phyloP scores from a whole-genome alignment of 2,329 filamentous ascomycete genomes.

The Aspergillus sp. region DNA sequence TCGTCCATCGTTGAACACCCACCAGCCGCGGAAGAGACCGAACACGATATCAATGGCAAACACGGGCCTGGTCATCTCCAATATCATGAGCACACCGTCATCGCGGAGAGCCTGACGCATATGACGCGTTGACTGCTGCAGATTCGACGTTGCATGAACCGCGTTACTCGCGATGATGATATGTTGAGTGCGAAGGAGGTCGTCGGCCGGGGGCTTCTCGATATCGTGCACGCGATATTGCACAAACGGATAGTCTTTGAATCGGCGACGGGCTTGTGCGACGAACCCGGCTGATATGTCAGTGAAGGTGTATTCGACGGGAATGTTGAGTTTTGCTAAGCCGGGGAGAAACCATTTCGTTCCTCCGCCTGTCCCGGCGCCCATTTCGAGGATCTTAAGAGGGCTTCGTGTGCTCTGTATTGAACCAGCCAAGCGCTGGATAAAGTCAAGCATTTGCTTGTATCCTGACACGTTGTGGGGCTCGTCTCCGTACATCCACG shows the following conservation, averaged over 20 bases:
- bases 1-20: slow-evolving; percentile 40
- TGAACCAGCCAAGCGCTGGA: slow-evolving; percentile 18
- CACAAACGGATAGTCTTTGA: slow-evolving; percentile 28
- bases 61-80: slow-evolving; percentile 32
- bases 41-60: slow-evolving; percentile 35
- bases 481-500: slow-evolving; percentile 37
- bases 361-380: slow-evolving; percentile 41
- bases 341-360: slow-evolving; percentile 30
- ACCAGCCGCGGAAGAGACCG: slow-evolving; percentile 40
- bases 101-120: slow-evolving; percentile 27
- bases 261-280: slow-evolving; percentile 30
- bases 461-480: slow-evolving; percentile 36
- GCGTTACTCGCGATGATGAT: slow-evolving; percentile 37
- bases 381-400: slow-evolving; percentile 43
- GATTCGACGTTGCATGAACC: slow-evolving; percentile 36
- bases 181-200: slow-evolving; percentile 26
- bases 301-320: slow-evolving; percentile 42
- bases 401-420: slow-evolving; percentile 19
- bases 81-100: slow-evolving; percentile 32
- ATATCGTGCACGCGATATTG: slow-evolving; percentile 29
- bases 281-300: slow-evolving; percentile 40
- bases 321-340: slow-evolving; percentile 26
- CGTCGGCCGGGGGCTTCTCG: slow-evolving; percentile 23
- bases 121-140: slow-evolving; percentile 24
- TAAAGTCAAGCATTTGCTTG: slow-evolving; percentile 36